Conservation (phyloP, 352 stramenopile species). For the Plasmopara halstedii region DNA sequence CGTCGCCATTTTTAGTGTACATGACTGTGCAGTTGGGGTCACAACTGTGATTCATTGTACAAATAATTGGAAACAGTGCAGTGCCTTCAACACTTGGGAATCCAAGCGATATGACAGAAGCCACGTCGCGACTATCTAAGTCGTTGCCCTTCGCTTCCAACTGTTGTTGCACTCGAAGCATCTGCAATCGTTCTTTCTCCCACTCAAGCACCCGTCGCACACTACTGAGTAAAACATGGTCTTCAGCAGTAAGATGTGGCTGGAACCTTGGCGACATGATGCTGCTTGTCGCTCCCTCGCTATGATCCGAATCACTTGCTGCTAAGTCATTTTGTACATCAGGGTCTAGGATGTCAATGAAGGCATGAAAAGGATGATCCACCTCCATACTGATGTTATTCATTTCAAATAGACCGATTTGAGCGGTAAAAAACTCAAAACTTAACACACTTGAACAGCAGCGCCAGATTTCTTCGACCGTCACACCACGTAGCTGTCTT, state of each 20-base stretch:
- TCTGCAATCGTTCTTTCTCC: constrained; percentile 28
- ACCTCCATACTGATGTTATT: constrained; percentile 21
- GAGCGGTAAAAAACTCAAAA: constrained; percentile 81
- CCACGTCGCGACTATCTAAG: constrained; percentile 12
- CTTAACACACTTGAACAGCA: constrained; percentile 57
- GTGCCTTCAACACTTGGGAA: constrained; percentile 86
- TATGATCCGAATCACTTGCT: constrained; percentile 6
- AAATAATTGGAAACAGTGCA: constrained; percentile 88
- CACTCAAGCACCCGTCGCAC: constrained; percentile 41
- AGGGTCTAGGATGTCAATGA: constrained; percentile 64
- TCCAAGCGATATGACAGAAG: constrained; percentile 21
- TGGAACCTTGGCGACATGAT: constrained; percentile 14
- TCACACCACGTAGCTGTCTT: constrained; percentile 47
- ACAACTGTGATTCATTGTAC: constrained; percentile 97
- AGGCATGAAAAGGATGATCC: constrained; percentile 40
- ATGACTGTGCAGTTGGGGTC: constrained; percentile 87
- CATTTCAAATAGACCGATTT: constrained; percentile 95
- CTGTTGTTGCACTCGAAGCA: constrained; percentile 46
- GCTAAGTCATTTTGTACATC: constrained; percentile 26
- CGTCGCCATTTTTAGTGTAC: constrained; percentile 74
- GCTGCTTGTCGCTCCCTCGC: constrained; percentile 1
- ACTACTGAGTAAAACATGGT: constrained; percentile 25
- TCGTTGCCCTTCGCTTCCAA: constrained; percentile 48
- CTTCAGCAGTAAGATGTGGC: constrained; percentile 16
- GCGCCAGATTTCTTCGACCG: constrained; percentile 51